Evolutionary conservation across 176 grass and related monocot genomes (phyloP), one percentile per base, ranked within the genome.

Genomic region (Microstegium vimineum): DNA sequence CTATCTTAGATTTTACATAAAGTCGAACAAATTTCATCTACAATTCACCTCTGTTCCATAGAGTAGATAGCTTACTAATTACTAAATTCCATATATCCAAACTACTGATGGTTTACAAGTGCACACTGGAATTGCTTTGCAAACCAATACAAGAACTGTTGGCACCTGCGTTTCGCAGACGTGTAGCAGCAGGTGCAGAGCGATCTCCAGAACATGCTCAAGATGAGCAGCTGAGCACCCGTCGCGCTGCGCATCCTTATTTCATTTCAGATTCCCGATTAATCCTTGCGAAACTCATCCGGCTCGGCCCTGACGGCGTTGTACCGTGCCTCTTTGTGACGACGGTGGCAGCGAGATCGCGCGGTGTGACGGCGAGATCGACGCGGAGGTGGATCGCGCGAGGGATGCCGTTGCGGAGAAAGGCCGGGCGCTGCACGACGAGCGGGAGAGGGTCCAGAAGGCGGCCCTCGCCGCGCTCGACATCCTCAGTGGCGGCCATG

Each of bases 141-240:
- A 84, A 76, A 14, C 62, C 16, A 30, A 16, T 9, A 12, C 6
- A 38, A 63, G 0, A 57, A 75, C 54, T 81, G 10, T 25, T 66
- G 77, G 20, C 67, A 73, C 22, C 23, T 33, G 42, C 25, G 12
- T 33, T 79, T 16, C 14, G 81, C 95, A 98, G 95, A 94, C 23
- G 46, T 92, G 56, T 98, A 90, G 77, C 85, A 93, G 77, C 95
- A 93, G 89, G 82, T 98, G 71, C 92, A 93, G 73, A 79, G 75
- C 22, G 84, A 75, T 37, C 83, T 98, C 47, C 86, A 98, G 68
- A 81, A 33, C 84, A 92, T 94, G 95, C 81, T 98, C 77, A 94
- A 98, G 84, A 93, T 94, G 92, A 86, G 89, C 54, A 84, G 83
- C 89, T 91, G 33, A 61, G 71, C 73, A 73, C 5, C 42, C 17